Conservation (phyloP, 2,329 filamentous ascomycete species). For the Neopestalotiopsis rosae region DNA sequence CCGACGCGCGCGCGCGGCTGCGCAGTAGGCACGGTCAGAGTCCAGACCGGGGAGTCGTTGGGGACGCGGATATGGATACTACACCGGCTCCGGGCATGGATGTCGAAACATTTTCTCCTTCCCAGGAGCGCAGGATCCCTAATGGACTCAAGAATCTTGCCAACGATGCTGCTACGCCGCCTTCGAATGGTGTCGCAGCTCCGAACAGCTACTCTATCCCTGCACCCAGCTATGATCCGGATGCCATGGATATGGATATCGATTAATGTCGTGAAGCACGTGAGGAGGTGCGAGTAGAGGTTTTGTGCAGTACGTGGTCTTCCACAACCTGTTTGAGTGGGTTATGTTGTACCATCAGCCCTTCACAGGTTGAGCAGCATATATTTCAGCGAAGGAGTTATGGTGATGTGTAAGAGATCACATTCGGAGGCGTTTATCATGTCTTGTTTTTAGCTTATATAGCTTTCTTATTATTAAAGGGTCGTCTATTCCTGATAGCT, state of each 20-base stretch:
- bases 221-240: neutral
- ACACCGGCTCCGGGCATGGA: neutral
- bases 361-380: neutral
- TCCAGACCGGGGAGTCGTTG: conserved; percentile 27
- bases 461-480: conserved; percentile 15
- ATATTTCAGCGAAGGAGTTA: conserved; percentile 1
- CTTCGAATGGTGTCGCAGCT: neutral
- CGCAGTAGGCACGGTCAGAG: conserved; percentile 61
- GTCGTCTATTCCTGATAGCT: conserved; percentile 41
- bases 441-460: conserved; percentile 12
- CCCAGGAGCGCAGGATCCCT: conserved; percentile 7
- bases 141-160: conserved; percentile 21
- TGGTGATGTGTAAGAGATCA: neutral
- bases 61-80: neutral
- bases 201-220: neutral
- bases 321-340: neutral
- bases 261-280: neutral
- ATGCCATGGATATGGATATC: conserved; percentile 50
- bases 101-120: neutral
- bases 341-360: neutral
- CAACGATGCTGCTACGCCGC: conserved; percentile 13
- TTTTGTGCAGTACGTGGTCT: neutral
- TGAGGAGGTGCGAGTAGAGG: neutral
- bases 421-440: neutral
- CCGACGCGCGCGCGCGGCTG: conserved; percentile 75